Evolutionary conservation across 2,329 filamentous ascomycete genomes (phyloP).

Genomic region (Cladophialophora chaetospira): DNA sequence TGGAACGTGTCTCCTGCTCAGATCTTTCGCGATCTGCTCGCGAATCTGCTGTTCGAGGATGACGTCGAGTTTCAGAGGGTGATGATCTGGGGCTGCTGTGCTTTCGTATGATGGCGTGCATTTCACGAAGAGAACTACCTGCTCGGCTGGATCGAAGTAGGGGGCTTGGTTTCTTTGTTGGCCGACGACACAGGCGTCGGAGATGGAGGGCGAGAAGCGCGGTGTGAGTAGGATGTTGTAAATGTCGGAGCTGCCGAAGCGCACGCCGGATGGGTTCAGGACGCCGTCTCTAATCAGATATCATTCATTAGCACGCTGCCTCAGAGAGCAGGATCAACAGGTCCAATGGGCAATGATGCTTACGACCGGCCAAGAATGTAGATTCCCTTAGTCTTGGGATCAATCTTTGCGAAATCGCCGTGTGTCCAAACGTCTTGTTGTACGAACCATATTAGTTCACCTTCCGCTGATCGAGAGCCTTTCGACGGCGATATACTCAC

Average conservation of each 20-base stretch:
- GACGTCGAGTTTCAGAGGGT: slow-evolving; percentile 19
- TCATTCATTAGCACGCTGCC: neutral
- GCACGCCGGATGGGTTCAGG: slow-evolving; percentile 77
- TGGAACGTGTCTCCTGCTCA: slow-evolving; percentile 52
- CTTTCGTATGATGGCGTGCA: slow-evolving; percentile 1
- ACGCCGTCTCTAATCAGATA: slow-evolving; percentile 40
- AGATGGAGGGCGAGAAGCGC: slow-evolving; percentile 1
- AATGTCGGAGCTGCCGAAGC: slow-evolving; percentile 91
- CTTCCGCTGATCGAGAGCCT: neutral
- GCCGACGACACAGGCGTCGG: slow-evolving; percentile 17
- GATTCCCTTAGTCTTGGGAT: slow-evolving; percentile 11
- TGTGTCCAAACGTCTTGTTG: slow-evolving; percentile 54
- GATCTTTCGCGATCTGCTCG: slow-evolving; percentile 63
- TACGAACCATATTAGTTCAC: neutral
- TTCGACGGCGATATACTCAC: slow-evolving; percentile 36
- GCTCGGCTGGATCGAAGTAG: slow-evolving; percentile 17
- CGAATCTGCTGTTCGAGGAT: slow-evolving; percentile 62
- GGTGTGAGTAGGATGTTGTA: slow-evolving; percentile 64
- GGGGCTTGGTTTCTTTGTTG: slow-evolving; percentile 11
- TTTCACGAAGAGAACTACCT: slow-evolving; percentile 22
- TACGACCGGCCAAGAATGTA: slow-evolving; percentile 18
- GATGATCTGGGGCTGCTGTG: too few relatives aligned
- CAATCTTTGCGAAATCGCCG: slow-evolving; percentile 56
- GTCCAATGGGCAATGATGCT: neutral
- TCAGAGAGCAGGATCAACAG: neutral